These are phyloP conservation scores for Daldinia eschscholtzii DNA, from an alignment of 2,329 filamentous ascomycete species.

Conservation along the genomic window DNA sequence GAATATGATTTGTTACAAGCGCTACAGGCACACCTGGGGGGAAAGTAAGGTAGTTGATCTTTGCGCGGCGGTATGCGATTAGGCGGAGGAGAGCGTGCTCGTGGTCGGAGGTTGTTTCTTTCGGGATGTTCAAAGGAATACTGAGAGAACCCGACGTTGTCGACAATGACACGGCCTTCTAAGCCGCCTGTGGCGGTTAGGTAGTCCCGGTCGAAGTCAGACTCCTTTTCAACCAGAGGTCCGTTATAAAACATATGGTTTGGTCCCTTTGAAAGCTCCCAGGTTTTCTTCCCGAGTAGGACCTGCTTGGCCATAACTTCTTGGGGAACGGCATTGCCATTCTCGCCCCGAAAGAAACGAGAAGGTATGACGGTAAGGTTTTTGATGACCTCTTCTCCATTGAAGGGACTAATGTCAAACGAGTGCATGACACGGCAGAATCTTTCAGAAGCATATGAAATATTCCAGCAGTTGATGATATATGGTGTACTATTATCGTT, in stretches of 20 bases:
- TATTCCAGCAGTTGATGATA: not conserved
- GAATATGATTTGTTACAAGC: not conserved
- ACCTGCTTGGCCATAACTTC: constrained; percentile 56
- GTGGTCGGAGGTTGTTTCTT: not conserved
- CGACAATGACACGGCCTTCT: constrained; percentile 2
- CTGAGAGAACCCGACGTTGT: not conserved
- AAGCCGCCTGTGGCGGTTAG: not conserved
- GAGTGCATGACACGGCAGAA: not conserved
- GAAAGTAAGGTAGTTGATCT: not conserved
- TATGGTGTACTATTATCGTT: not conserved
- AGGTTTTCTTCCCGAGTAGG: constrained; percentile 59
- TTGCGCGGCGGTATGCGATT: not conserved
- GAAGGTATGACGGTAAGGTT: not conserved
- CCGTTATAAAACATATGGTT: constrained; percentile 63
- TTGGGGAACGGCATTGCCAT: constrained; percentile 47
- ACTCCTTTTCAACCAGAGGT: constrained; percentile 43
- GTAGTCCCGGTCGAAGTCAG: not conserved
- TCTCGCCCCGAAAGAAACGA: constrained; percentile 32
- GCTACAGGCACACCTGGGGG: not conserved
- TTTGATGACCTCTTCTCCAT: not conserved
- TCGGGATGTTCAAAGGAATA: not conserved
- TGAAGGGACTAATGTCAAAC: not conserved
- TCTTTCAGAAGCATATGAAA: not conserved
- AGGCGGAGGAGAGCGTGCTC: not conserved
- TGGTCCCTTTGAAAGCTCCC: constrained; percentile 61